phyloP scores from a whole-genome alignment of 2,329 filamentous ascomycete species.

The Apiospora arundinis region DNA sequence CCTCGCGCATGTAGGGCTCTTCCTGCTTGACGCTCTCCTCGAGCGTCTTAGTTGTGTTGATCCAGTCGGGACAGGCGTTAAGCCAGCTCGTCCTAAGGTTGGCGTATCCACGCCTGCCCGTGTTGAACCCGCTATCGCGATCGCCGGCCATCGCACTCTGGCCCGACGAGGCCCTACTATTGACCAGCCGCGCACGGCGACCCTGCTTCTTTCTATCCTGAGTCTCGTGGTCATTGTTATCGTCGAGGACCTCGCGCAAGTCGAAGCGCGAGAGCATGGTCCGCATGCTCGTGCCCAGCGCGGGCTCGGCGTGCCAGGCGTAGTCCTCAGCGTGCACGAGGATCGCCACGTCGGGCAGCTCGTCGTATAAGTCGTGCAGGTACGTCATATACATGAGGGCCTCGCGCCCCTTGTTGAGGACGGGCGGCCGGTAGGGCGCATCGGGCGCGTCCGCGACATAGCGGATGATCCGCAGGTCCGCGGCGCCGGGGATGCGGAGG shows the following conservation, averaged over 20 bases:
- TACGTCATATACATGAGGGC: slow-evolving; percentile 67
- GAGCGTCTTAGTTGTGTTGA: slow-evolving; percentile 43
- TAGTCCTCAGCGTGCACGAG: slow-evolving; percentile 66
- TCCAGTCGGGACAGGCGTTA: slow-evolving; percentile 61
- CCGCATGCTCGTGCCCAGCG: slow-evolving; percentile 41
- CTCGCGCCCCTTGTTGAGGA: slow-evolving; percentile 65
- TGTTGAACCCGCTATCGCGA: slow-evolving; percentile 29
- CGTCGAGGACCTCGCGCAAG: slow-evolving; percentile 27
- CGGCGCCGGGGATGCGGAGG: slow-evolving; percentile 34
- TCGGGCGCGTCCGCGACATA: slow-evolving; percentile 59
- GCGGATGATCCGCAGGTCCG: slow-evolving; percentile 42
- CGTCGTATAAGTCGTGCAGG: slow-evolving; percentile 66
- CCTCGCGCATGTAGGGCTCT: slow-evolving; percentile 38
- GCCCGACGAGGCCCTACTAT: neutral
- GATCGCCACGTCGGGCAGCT: slow-evolving; percentile 62
- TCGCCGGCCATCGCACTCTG: neutral
- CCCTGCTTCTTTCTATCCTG: neutral
- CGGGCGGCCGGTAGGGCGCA: slow-evolving; percentile 54
- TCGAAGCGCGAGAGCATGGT: slow-evolving; percentile 42
- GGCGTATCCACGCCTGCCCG: slow-evolving; percentile 57
- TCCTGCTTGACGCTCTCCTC: slow-evolving; percentile 36
- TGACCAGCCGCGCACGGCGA: neutral
- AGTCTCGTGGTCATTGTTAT: neutral
- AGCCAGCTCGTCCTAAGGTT: slow-evolving; percentile 63
- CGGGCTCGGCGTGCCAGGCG: slow-evolving; percentile 44